These are phyloP conservation scores for Cokeromyces recurvatus DNA, from an alignment of 371 early-diverging fungal genomes.

Conservation along the genomic window DNA sequence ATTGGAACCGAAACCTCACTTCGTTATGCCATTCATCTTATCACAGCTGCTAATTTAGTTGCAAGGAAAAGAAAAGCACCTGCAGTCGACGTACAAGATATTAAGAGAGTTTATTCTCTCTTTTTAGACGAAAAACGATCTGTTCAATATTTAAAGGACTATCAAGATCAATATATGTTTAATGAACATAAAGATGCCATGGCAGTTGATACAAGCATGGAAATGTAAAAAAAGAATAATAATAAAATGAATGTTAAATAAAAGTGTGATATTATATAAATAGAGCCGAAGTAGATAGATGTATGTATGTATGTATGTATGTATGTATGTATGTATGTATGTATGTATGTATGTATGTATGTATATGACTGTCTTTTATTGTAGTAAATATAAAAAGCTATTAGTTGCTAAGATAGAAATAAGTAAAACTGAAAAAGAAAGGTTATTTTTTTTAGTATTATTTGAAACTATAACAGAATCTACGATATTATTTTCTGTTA, in stretches of 20 bases:
- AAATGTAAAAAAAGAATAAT: slow-evolving; percentile 32
- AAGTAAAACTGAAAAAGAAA: too few species aligned
- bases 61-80: slow-evolving; percentile 88
- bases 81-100: slow-evolving; percentile 87
- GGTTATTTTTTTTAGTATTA: too few species aligned
- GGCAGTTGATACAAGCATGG: slow-evolving; percentile 45
- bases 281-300: too few species aligned
- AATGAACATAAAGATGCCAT: slow-evolving; percentile 48
- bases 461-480: too few species aligned
- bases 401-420: too few species aligned
- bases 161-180: slow-evolving; percentile 92
- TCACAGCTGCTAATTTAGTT: slow-evolving; percentile 88
- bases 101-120: slow-evolving; percentile 88
- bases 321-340: too few species aligned
- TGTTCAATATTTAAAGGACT: slow-evolving; percentile 87
- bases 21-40: slow-evolving; percentile 96
- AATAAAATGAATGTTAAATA: background rate
- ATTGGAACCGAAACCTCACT: slow-evolving; percentile 93
- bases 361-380: too few species aligned
- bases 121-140: slow-evolving; percentile 97
- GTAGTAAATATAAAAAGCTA: too few species aligned
- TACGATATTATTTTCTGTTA: too few species aligned
- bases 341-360: too few species aligned
- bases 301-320: too few species aligned
- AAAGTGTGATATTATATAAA: background rate